Evolutionary conservation across 495 filamentous ascomycete species (phyloP), one percentile per base, ranked within the genome.

Genomic region (Recurvomyces mirabilis): DNA sequence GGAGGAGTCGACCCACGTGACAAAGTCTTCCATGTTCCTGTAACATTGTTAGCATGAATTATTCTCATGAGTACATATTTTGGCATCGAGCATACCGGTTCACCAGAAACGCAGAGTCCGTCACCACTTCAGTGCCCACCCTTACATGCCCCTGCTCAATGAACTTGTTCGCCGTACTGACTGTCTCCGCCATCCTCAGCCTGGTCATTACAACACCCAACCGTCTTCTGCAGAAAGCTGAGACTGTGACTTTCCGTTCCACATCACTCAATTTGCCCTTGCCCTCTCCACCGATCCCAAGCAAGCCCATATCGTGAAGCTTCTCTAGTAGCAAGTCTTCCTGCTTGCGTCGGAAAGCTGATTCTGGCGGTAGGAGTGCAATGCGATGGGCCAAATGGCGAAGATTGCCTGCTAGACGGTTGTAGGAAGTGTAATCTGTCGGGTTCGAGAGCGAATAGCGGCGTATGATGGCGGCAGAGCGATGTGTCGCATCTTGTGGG

Each of bases 111-210:
- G 81, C 81, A 9, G 88, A 78, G 62, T 98, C 91, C 13, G 79
- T 89, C 18, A 96, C 74, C 18, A 91, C 82, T 52, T 98, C 88
- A 0, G 84, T 81, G 3, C 91, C 93, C 4, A 96, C 87, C 21
- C 91, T 72, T 1, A 98, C 86, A 65, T 98, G 93, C 1, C 91
- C 91, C 53, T 95, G 88, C 64, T 96, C 89, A 45, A 98, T 80
- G 54, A 94, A 81, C 54, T 82, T 87, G 5, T 78, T 77, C 6
- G 89, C 76, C 34, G 78, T 79, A 53, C 81, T 79, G 15, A 95
- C 79, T 38, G 74, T 88, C 65, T 93, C 84, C 23, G 84, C 83
- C 87, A 96, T 95, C 34, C 82, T 70, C 54, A 87, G 65, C 47
- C 89, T 65, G 11, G 83, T 87, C 77, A 98, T 93, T 22, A 95